Conservation (phyloP, 164 flowering plant genomes). For the Kingdonia uniflora region DNA sequence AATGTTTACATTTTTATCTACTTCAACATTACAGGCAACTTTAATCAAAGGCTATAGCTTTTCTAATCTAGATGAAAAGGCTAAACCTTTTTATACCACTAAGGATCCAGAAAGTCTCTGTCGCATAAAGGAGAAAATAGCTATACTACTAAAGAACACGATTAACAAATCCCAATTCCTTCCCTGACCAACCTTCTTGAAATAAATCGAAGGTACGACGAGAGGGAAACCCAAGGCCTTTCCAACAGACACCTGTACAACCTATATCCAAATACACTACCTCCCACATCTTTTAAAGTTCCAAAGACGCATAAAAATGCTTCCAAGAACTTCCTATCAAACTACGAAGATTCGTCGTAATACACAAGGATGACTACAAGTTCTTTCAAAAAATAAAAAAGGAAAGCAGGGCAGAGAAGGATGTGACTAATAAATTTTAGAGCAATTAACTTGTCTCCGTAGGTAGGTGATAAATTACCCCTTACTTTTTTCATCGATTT, state of each 20-base stretch:
- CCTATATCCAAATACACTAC: background rate
- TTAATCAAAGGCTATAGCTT: too few species aligned
- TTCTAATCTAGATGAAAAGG: too few species aligned
- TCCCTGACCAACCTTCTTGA: too few species aligned
- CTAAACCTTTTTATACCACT: too few species aligned
- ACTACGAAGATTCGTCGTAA: background rate
- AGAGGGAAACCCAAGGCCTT: background rate
- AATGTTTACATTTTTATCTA: too few species aligned
- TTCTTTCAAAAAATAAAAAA: background rate
- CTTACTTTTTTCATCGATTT: background rate
- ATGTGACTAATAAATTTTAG: background rate
- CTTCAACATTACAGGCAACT: too few species aligned
- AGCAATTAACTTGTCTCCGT: background rate
- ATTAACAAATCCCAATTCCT: too few species aligned
- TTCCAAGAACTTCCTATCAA: background rate
- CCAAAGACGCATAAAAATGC: background rate
- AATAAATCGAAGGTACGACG: too few species aligned
- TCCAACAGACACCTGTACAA: conserved; percentile 4
- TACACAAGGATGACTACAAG: background rate
- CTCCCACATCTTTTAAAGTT: background rate
- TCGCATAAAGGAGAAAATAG: too few species aligned
- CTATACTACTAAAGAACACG: too few species aligned
- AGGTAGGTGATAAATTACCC: background rate
- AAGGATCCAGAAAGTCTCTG: too few species aligned
- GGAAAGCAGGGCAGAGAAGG: background rate